Evolutionary conservation across 352 stramenopile species (phyloP).

Genomic region (Thalassiosira oceanica): DNA sequence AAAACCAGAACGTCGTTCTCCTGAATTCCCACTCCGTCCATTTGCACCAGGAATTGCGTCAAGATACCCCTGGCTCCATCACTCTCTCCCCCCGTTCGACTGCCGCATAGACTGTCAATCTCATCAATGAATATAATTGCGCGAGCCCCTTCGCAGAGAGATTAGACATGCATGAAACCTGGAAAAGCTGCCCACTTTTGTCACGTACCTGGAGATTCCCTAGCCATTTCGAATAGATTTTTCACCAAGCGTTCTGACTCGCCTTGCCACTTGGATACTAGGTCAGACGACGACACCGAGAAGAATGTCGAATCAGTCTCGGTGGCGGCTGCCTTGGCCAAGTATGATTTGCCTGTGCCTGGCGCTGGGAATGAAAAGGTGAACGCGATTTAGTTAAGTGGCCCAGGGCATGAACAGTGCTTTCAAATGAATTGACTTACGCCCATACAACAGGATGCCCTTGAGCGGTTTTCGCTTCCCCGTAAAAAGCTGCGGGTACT

Average conservation of each 20-base stretch:
- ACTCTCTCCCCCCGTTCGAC: conserved; percentile 89
- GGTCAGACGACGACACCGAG: conserved; percentile 93
- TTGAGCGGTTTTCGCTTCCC: conserved; percentile 88
- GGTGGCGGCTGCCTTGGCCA: conserved; percentile 95
- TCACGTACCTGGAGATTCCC: conserved; percentile 82
- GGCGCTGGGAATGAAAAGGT: no score
- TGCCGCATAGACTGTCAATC: conserved; percentile 93
- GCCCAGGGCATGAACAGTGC: no score
- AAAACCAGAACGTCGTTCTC: conserved; percentile 87
- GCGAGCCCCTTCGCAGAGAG: conserved; percentile 22
- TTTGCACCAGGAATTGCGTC: conserved; percentile 98
- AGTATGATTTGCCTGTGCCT: conserved; percentile 57
- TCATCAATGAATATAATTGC: conserved; percentile 97
- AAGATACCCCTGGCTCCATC: conserved; percentile 95
- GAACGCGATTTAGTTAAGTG: no score
- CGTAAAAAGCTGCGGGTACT: conserved; percentile 96
- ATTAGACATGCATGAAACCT: no score
- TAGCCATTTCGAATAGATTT: conserved; percentile 98
- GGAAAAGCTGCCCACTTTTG: no score
- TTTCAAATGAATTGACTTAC: conserved; percentile 46
- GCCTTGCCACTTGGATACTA: conserved; percentile 87
- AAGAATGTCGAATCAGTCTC: conserved; percentile 98
- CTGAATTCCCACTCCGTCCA: conserved; percentile 93
- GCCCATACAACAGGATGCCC: conserved; percentile 91
- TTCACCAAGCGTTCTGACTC: conserved; percentile 89